Percentiles rank a stretch among this genome's conserved stretches.
phyloP scores from a whole-genome alignment of 2,329 filamentous ascomycete genomes.

The Talaromyces sp. region DNA sequence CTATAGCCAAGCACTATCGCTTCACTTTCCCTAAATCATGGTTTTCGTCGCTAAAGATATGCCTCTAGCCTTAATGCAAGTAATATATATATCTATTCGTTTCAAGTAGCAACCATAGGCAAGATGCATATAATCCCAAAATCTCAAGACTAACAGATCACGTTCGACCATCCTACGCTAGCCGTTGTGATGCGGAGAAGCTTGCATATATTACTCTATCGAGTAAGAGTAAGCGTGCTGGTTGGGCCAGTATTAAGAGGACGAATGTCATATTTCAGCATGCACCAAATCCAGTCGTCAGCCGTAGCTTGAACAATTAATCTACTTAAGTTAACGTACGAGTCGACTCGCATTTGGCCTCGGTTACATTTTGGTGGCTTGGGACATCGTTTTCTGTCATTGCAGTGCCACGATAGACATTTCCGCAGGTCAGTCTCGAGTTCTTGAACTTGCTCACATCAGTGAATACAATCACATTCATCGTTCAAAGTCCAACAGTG shows the following conservation, averaged over 20 bases:
- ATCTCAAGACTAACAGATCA: neutral
- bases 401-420: neutral
- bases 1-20: neutral
- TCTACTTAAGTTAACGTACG: neutral
- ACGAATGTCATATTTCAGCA: neutral
- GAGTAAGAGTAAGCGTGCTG: neutral
- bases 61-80: neutral
- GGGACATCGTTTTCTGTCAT: neutral
- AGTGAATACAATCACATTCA: neutral
- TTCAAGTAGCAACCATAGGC: neutral
- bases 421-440: neutral
- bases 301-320: neutral
- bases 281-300: neutral
- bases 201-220: conserved; percentile 4
- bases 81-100: neutral
- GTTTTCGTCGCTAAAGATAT: neutral
- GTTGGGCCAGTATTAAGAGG: neutral
- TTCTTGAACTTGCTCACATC: neutral
- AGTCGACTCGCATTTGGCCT: neutral
- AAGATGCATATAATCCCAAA: neutral
- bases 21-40: neutral
- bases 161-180: neutral
- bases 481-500: no score
- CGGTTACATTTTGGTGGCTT: neutral
- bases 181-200: conserved; percentile 5